Percentiles rank a stretch among this genome's conserved stretches.
These are phyloP conservation scores for Backusella tuberculispora DNA, from an alignment of 192 early-diverging fungal genomes.

Conservation along the genomic window DNA sequence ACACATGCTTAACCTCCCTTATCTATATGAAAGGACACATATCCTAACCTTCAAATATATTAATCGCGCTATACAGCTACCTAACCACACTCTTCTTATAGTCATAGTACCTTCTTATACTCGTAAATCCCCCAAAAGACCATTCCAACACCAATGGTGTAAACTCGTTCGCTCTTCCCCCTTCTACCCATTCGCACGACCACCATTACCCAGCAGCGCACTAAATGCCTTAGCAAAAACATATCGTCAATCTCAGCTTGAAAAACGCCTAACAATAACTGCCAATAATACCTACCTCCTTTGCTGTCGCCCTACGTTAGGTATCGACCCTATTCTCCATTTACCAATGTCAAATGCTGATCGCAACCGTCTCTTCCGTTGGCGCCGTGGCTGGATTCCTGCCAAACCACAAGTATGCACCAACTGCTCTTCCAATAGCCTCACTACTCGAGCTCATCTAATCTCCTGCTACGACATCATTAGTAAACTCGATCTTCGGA, in stretches of 20 bases:
- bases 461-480: too few relatives aligned
- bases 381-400: neutral
- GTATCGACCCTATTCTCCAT: neutral
- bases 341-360: neutral
- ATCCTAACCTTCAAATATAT: neutral
- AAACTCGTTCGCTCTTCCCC: neutral
- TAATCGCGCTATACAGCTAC: neutral
- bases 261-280: neutral
- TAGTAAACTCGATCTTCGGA: neutral
- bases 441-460: neutral
- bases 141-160: neutral
- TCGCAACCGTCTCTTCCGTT: neutral
- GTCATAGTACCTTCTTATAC: neutral
- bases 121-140: neutral
- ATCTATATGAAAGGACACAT: neutral
- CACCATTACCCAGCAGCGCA: neutral
- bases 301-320: neutral
- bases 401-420: neutral
- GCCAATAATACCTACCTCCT: neutral
- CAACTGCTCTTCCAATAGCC: neutral
- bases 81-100: neutral
- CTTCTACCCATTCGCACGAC: neutral
- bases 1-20: neutral
- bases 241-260: neutral
- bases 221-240: neutral